Evolutionary conservation across 495 filamentous ascomycete species (phyloP).

Genomic region (Tetracladium setigerum): DNA sequence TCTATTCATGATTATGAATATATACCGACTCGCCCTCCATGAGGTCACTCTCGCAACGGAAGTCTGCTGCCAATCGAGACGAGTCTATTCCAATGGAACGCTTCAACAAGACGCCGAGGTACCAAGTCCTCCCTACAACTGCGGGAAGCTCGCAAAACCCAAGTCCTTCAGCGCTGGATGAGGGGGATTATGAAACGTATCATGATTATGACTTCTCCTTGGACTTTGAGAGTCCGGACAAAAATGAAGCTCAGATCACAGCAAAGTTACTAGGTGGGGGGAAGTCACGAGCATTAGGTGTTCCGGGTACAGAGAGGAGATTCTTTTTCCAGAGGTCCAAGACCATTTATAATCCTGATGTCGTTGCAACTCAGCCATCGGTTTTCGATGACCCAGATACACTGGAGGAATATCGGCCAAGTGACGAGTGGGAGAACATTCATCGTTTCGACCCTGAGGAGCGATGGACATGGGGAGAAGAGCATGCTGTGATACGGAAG

Average conservation of each 20-base stretch:
- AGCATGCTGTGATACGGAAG: conserved; percentile 59
- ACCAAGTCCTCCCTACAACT: neutral
- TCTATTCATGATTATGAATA: too few relatives aligned
- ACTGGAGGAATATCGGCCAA: conserved; percentile 39
- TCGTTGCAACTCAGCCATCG: conserved; percentile 48
- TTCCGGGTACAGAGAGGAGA: conserved; percentile 27
- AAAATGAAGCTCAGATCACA: neutral
- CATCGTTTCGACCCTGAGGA: conserved; percentile 72
- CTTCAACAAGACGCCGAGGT: neutral
- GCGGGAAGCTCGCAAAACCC: neutral
- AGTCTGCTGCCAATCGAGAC: too few relatives aligned
- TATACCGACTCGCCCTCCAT: too few relatives aligned
- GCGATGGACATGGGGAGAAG: conserved; percentile 63
- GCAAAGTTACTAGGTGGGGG: neutral
- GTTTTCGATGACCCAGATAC: conserved; percentile 34
- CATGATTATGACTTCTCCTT: neutral
- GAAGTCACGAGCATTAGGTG: conserved; percentile 22
- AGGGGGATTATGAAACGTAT: neutral
- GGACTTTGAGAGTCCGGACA: neutral
- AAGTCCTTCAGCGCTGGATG: neutral
- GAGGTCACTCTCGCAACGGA: too few relatives aligned
- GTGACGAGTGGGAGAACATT: conserved; percentile 49
- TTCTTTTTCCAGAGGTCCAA: conserved; percentile 38
- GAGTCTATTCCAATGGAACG: conserved; percentile 6
- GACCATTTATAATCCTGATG: conserved; percentile 37